Evolutionary conservation across 768 basidiomycete genomes (phyloP), one percentile per base, ranked within the genome.

Genomic region (Nevesoporus exiguus): DNA sequence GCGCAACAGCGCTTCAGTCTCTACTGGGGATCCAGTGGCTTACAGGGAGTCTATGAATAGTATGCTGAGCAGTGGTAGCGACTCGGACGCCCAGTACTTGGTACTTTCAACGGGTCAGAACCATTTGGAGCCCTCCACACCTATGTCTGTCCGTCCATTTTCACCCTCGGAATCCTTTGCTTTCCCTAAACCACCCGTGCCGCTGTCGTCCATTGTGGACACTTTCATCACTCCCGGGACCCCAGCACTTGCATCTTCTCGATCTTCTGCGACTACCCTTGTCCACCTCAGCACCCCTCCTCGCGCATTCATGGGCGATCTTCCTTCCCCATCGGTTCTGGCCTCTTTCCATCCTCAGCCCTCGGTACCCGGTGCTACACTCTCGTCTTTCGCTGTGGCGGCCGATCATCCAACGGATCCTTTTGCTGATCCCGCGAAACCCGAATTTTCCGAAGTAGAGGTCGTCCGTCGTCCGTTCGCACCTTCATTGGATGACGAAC

Each of bases 131-230:
- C 61, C 64, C n/a, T 54, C 64, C 5, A 77, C 81, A 0, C 80
- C 83, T 22, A 82, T 86, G 76, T 82, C 77, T 36, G 83, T 84
- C 19, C 80, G 82, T 37, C 84, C 83, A 2, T 86, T 85, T 72
- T 81, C 84, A 0, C 81, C 83, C 11, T 79, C 80, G 17, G 86
- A 88, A 64, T 79, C 80, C 5, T 88, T 85, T 68, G 69, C 82
- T 9, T 88, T 88, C 74, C 86, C 86, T 3, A 80, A 79, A 51
- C 86, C 86, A 2, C 84, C 83, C 5, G 61, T n/a, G 1, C 51
- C 34, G 2, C 7, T 39, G 5, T 19, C 42, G 7, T 22, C 46
- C 11, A 11, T 49, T 14, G 9, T 25, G 11, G 50, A 55, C 27
- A 45, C 57, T 30, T 45, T 50, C 43, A 25, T 34, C 24, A 2